These are phyloP conservation scores for Aureobasidium sp. DNA, from an alignment of 2,329 filamentous ascomycete species.

Conservation along the genomic window DNA sequence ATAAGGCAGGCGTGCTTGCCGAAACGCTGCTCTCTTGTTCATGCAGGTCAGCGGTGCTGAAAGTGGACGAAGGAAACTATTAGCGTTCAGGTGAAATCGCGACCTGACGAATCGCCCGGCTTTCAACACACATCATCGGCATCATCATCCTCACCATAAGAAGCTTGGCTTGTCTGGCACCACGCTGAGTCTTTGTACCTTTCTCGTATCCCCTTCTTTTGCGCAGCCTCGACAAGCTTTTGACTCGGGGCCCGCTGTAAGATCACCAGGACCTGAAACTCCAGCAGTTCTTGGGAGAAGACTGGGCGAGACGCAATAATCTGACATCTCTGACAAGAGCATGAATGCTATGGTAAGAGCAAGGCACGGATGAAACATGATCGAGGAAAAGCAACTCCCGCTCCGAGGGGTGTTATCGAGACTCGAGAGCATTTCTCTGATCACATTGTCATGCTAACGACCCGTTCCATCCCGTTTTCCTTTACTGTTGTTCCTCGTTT, in stretches of 20 bases:
- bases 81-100: neutral
- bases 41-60: conserved; percentile 5
- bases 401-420: neutral
- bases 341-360: conserved; percentile 1
- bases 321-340: neutral
- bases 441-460: conserved; percentile 6
- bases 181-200: conserved; percentile 7
- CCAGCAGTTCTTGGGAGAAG: neutral
- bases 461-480: conserved; percentile 3
- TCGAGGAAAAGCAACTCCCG: neutral
- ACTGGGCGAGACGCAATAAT: neutral
- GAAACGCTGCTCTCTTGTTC: neutral
- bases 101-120: conserved; percentile 1
- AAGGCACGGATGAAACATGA: conserved; percentile 5
- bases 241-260: neutral
- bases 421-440: neutral
- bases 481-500: conserved; percentile 2
- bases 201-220: neutral
- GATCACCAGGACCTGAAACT: neutral
- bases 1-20: neutral
- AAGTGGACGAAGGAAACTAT: neutral
- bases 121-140: neutral
- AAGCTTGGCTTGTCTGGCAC: conserved; percentile 3
- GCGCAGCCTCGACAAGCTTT: neutral
- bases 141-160: neutral